Conservation (phyloP, 805 yeast species). For the Pichia phayaonensis region DNA sequence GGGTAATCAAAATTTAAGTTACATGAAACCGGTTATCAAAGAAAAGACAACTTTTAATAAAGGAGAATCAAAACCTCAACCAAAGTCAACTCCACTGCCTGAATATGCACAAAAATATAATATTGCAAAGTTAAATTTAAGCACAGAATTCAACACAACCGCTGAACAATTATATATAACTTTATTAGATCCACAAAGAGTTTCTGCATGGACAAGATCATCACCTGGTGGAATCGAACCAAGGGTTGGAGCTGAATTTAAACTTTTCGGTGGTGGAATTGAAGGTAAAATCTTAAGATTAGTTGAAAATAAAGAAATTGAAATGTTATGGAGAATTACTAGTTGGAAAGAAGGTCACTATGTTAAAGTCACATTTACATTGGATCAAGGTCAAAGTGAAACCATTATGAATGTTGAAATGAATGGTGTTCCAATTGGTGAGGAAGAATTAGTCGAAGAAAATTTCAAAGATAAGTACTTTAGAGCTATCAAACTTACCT, state of each 20-base stretch:
- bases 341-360: slow-evolving; percentile 85
- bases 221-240: slow-evolving; percentile 48
- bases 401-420: slow-evolving; percentile 73
- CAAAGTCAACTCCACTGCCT: slow-evolving; percentile 8
- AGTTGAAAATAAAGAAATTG: slow-evolving; percentile 50
- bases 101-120: slow-evolving; percentile 56
- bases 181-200: slow-evolving; percentile 64
- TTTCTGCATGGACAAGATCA: slow-evolving; percentile 88
- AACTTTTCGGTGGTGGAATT: slow-evolving; percentile 83
- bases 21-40: slow-evolving; percentile 21
- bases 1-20: slow-evolving; percentile 34
- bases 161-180: slow-evolving; percentile 81
- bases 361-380: slow-evolving; percentile 57
- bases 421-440: slow-evolving; percentile 90
- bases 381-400: slow-evolving; percentile 76
- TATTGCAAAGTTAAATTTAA: slow-evolving; percentile 70
- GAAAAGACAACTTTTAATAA: slow-evolving; percentile 25
- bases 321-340: slow-evolving; percentile 77
- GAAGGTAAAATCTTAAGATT: slow-evolving; percentile 59
- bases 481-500: slow-evolving; percentile 80
- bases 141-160: slow-evolving; percentile 76
- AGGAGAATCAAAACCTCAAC: slow-evolving; percentile 4
- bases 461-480: slow-evolving; percentile 89
- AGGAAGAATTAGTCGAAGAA: slow-evolving; percentile 76
- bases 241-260: slow-evolving; percentile 53